phyloP scores from a whole-genome alignment of 768 basidiomycete species.

The Obba rivulosa region DNA sequence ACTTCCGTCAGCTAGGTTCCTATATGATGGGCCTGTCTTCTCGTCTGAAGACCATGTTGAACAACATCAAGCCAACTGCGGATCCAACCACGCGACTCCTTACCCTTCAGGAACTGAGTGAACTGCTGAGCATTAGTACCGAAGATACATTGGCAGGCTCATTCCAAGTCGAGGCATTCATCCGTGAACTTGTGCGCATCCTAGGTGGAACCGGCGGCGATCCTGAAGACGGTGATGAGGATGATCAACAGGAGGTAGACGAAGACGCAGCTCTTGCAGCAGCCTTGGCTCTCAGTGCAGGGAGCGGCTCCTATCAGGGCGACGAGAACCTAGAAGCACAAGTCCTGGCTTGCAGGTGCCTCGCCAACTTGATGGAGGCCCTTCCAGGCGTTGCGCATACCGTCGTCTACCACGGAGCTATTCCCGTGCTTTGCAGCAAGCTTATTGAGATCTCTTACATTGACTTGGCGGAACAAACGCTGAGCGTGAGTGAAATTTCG shows the following conservation, averaged over 20 bases:
- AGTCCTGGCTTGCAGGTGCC: constrained; percentile 91
- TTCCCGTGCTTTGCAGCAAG: constrained; percentile 96
- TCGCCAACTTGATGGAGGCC: constrained; percentile 99
- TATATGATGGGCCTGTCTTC: constrained; percentile 87
- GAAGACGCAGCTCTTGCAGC: constrained; percentile 89
- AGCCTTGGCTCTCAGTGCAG: constrained; percentile 77
- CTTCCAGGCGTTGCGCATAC: constrained; percentile 96
- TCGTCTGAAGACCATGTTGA: constrained; percentile 86
- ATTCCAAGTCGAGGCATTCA: constrained; percentile 91
- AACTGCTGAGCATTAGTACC: constrained; percentile 91
- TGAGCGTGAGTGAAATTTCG: constrained; percentile 67
- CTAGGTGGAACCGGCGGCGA: constrained; percentile 74
- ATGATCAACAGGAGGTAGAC: constrained; percentile 55
- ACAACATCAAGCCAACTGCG: constrained; percentile 79
- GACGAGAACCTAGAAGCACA: constrained; percentile 92
- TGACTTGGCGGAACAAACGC: constrained; percentile 95
- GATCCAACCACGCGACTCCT: constrained; percentile 83
- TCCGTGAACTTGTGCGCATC: constrained; percentile 87
- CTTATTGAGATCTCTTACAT: constrained; percentile 96
- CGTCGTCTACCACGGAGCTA: constrained; percentile 96
- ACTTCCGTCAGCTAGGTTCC: constrained; percentile 85
- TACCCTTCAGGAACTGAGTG: constrained; percentile 91
- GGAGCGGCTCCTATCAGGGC: constrained; percentile 57
- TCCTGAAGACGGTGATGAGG: constrained; percentile 68
- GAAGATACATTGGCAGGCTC: constrained; percentile 95